phyloP scores from a whole-genome alignment of 2,329 filamentous ascomycete species.

The Salinomyces thailandicus region DNA sequence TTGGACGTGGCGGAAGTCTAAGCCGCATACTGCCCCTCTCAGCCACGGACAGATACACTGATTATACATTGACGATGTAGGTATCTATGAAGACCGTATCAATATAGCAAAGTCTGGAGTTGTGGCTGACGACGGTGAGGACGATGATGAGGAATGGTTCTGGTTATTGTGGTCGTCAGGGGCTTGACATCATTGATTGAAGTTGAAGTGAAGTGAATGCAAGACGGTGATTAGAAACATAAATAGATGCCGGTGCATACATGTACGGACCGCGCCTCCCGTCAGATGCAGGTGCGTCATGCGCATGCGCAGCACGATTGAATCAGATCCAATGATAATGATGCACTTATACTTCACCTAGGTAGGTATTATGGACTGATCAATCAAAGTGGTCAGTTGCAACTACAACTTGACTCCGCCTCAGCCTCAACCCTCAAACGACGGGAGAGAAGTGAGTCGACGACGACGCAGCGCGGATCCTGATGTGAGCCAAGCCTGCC shows the following conservation, averaged over 20 bases:
- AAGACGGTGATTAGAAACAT: neutral
- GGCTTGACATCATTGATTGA: neutral
- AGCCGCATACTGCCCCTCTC: neutral
- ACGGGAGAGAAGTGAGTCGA: no score
- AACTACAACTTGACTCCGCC: neutral
- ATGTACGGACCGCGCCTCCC: neutral
- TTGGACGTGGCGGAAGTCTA: no score
- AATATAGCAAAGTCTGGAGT: no score
- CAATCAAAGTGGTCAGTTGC: neutral
- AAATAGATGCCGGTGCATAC: neutral
- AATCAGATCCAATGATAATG: neutral
- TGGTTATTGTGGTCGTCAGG: no score
- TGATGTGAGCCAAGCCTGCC: neutral
- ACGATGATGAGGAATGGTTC: neutral
- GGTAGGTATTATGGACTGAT: no score
- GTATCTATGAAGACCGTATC: no score
- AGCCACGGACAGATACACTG: no score
- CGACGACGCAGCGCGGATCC: no score
- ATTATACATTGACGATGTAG: no score
- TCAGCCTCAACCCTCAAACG: no score
- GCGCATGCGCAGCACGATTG: neutral
- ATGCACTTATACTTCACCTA: no score
- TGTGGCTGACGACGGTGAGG: neutral
- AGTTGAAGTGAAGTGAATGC: neutral
- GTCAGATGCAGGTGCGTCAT: neutral